Evolutionary conservation across 2,329 filamentous ascomycete species (phyloP).

Genomic region (Didymella lethalis): DNA sequence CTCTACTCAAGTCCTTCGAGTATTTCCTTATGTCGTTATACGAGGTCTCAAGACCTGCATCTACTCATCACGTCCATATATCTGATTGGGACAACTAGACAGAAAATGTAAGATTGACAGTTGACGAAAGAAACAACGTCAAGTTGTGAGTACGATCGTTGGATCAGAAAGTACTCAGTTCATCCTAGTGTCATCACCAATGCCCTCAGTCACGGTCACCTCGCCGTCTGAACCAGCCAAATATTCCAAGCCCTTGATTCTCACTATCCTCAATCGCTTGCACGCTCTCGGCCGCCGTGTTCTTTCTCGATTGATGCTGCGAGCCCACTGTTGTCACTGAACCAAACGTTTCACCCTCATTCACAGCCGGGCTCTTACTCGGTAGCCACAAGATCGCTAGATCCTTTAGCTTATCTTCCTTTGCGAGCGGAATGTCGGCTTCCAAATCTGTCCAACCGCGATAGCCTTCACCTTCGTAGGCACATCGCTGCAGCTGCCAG

Average conservation of each 20-base stretch:
- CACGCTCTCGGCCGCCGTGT: too few species aligned
- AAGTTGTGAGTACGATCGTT: too few species aligned
- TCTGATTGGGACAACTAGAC: not conserved
- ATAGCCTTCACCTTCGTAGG: slow-evolving; percentile 31
- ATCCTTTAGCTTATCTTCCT: slow-evolving; percentile 16
- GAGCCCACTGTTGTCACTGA: too few species aligned
- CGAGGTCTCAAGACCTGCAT: not conserved
- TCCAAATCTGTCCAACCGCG: slow-evolving; percentile 26
- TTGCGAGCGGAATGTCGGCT: slow-evolving; percentile 29
- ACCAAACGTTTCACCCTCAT: too few species aligned
- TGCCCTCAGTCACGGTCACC: too few species aligned
- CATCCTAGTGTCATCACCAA: too few species aligned
- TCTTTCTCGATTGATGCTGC: too few species aligned
- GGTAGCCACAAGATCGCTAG: slow-evolving; percentile 15
- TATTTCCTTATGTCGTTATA: slow-evolving; percentile 15
- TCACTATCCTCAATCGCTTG: too few species aligned
- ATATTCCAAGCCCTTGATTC: too few species aligned
- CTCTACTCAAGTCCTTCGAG: slow-evolving; percentile 10
- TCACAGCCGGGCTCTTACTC: slow-evolving; percentile 6
- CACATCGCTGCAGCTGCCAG: slow-evolving; percentile 37
- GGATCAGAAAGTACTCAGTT: too few species aligned
- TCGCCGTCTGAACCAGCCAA: too few species aligned
- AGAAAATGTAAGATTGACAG: slow-evolving; percentile 16
- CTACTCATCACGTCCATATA: not conserved
- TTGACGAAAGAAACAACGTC: slow-evolving; percentile 1